phyloP scores from a whole-genome alignment of 1,139 yeast species.

The Scheffersomyces titani region DNA sequence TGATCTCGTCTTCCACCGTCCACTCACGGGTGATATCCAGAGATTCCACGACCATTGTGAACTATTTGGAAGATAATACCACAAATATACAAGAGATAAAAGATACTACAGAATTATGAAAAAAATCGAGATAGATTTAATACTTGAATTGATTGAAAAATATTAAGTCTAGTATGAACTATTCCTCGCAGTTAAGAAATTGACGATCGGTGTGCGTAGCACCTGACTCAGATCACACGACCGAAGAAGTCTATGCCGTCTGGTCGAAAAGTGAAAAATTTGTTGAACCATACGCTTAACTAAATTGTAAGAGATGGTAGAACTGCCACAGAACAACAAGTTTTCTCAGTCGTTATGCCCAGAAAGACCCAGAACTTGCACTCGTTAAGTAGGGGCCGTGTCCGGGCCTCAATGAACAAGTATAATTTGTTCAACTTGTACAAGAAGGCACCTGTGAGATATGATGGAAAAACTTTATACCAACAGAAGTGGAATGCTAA shows the following conservation, averaged over 20 bases:
- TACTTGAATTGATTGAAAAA: not conserved
- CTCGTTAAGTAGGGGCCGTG: slow-evolving; percentile 68
- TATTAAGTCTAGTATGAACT: not conserved
- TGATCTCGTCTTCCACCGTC: slow-evolving; percentile 67
- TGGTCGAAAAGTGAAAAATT: not conserved
- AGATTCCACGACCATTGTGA: not conserved
- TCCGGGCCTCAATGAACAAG: slow-evolving; percentile 92
- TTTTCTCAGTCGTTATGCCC: slow-evolving; percentile 44
- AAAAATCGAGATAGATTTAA: not conserved
- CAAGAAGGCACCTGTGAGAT: slow-evolving; percentile 59
- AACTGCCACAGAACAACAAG: not conserved
- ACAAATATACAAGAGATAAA: not conserved
- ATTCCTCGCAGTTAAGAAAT: no score
- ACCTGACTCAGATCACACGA: not conserved
- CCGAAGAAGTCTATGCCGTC: not conserved
- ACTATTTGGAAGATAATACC: not conserved
- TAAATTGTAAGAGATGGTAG: not conserved
- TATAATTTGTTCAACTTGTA: slow-evolving; percentile 85
- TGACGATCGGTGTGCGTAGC: not conserved
- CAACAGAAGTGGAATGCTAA: slow-evolving; percentile 94
- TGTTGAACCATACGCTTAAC: not conserved
- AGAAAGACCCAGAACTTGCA: slow-evolving; percentile 59
- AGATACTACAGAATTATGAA: not conserved
- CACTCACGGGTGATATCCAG: slow-evolving; percentile 31
- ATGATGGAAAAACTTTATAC: slow-evolving; percentile 62